These are phyloP conservation scores for Vitis riparia DNA, from an alignment of 164 flowering plant genomes.

Conservation along the genomic window DNA sequence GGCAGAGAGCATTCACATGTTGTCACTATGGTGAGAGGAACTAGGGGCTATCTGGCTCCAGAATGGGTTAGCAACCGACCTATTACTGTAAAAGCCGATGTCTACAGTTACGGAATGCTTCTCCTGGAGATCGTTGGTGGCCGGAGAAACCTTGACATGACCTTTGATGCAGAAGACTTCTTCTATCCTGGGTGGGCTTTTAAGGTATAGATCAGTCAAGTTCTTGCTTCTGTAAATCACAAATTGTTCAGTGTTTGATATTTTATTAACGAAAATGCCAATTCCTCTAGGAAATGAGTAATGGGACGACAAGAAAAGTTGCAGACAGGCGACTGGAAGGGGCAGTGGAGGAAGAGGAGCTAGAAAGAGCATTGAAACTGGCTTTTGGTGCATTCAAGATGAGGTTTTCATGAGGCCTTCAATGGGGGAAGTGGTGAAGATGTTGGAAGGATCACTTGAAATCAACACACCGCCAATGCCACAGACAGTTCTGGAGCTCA, in stretches of 20 bases:
- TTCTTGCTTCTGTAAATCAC: not conserved
- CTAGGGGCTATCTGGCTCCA: slow-evolving; percentile 92
- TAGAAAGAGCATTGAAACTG: slow-evolving; percentile 65
- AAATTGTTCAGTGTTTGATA: not conserved
- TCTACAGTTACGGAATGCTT: slow-evolving; percentile 95
- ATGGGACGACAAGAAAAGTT: slow-evolving; percentile 57
- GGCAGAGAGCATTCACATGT: slow-evolving; percentile 91
- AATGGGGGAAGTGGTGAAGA: slow-evolving; percentile 92
- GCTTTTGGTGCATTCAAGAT: slow-evolving; percentile 97
- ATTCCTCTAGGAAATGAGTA: slow-evolving; percentile 57
- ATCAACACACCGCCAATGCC: slow-evolving; percentile 81
- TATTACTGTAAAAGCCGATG: slow-evolving; percentile 92
- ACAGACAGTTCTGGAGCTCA: slow-evolving; percentile 71
- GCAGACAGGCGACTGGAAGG: slow-evolving; percentile 66
- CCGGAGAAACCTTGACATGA: slow-evolving; percentile 86
- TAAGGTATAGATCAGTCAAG: slow-evolving; percentile 42
- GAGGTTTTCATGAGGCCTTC: slow-evolving; percentile 76
- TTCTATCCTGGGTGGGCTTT: slow-evolving; percentile 93
- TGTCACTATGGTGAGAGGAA: slow-evolving; percentile 90
- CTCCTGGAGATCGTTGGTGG: slow-evolving; percentile 92
- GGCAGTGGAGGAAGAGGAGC: slow-evolving; percentile 62
- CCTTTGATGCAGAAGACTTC: slow-evolving; percentile 70
- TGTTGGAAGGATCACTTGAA: slow-evolving; percentile 81
- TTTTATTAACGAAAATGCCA: not conserved
- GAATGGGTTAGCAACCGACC: slow-evolving; percentile 96